Percentiles rank a stretch among this genome's conserved stretches.
phyloP scores from a whole-genome alignment of 1,284 basidiomycete species.

The Ustilago cynodontis region DNA sequence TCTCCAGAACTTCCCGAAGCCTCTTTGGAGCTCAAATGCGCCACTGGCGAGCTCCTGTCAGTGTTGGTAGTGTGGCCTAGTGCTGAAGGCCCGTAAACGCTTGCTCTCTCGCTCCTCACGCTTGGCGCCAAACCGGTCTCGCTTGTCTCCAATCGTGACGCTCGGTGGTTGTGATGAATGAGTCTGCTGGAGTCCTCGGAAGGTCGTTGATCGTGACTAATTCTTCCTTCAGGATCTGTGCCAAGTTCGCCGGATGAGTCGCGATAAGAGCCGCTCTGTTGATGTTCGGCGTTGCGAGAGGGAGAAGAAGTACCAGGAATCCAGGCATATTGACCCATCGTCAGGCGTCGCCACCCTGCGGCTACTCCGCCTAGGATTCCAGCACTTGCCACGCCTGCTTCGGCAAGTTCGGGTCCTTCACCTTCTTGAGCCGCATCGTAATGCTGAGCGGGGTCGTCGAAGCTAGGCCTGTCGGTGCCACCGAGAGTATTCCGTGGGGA shows the following conservation, averaged over 20 bases:
- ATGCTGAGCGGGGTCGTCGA: constrained; percentile 4
- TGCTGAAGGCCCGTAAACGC: constrained; percentile 39
- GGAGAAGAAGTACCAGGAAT: constrained; percentile 24
- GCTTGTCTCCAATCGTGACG: constrained; percentile 27
- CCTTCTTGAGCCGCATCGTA: constrained; percentile 1
- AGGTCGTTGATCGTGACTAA: constrained; percentile 17
- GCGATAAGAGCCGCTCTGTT: background rate
- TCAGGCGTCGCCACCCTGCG: constrained; percentile 54
- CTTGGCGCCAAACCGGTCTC: constrained; percentile 35
- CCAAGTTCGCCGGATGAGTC: constrained; percentile 34
- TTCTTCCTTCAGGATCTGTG: constrained; percentile 20
- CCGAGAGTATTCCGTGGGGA: constrained; percentile 30
- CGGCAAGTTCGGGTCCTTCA: constrained; percentile 8
- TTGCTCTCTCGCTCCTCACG: constrained; percentile 52
- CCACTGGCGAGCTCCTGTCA: constrained; percentile 25
- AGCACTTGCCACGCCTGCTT: constrained; percentile 30
- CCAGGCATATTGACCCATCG: constrained; percentile 54
- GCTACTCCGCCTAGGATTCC: constrained; percentile 53
- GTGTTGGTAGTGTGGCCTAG: constrained; percentile 31
- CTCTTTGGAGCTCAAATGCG: constrained; percentile 34
- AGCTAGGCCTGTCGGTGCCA: constrained; percentile 3
- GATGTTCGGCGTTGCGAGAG: constrained; percentile 7
- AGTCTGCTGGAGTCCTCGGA: constrained; percentile 38
- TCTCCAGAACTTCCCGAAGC: constrained; percentile 39
- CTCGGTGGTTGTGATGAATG: constrained; percentile 19